Conservation (phyloP, 2,329 filamentous ascomycete species). For the Colletotrichum liaoningense region DNA sequence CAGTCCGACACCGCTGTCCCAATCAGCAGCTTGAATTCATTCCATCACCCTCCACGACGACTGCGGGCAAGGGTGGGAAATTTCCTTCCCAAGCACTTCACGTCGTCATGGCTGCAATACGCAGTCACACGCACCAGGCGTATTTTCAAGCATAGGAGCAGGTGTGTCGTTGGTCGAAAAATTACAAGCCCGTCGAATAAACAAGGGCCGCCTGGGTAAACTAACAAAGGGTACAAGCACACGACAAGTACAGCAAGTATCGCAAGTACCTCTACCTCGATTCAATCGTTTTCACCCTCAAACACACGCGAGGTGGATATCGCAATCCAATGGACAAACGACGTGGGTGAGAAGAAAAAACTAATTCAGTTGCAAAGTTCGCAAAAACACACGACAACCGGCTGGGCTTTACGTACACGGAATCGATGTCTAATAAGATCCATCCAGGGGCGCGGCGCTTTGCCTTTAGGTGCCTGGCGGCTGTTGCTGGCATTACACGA, state of each 20-base stretch:
- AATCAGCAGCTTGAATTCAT: conserved; percentile 7
- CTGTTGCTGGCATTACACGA: conserved; percentile 25
- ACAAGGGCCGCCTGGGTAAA: background rate
- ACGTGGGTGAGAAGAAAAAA: conserved; percentile 17
- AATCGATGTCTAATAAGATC: conserved; percentile 37
- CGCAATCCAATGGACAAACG: conserved; percentile 17
- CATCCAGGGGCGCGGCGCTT: conserved; percentile 35
- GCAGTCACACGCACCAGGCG: conserved; percentile 18
- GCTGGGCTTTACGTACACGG: conserved; percentile 37
- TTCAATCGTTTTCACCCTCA: background rate
- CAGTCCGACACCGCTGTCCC: conserved; percentile 3
- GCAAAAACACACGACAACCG: conserved; percentile 30
- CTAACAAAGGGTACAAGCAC: conserved; percentile 11
- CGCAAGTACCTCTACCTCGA: conserved; percentile 28
- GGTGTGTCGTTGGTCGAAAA: conserved; percentile 1
- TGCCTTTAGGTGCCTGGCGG: conserved; percentile 36
- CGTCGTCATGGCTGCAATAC: conserved; percentile 24
- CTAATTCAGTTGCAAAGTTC: conserved; percentile 18
- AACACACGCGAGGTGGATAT: conserved; percentile 24
- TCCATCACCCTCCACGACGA: conserved; percentile 19
- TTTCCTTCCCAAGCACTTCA: background rate
- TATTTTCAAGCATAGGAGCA: background rate
- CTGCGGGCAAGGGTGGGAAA: conserved; percentile 9
- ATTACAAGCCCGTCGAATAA: background rate
- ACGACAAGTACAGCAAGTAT: conserved; percentile 7